Base-by-base conservation (phyloP, 768 basidiomycete genomes). In the Leccinum barrowsii region DNA sequence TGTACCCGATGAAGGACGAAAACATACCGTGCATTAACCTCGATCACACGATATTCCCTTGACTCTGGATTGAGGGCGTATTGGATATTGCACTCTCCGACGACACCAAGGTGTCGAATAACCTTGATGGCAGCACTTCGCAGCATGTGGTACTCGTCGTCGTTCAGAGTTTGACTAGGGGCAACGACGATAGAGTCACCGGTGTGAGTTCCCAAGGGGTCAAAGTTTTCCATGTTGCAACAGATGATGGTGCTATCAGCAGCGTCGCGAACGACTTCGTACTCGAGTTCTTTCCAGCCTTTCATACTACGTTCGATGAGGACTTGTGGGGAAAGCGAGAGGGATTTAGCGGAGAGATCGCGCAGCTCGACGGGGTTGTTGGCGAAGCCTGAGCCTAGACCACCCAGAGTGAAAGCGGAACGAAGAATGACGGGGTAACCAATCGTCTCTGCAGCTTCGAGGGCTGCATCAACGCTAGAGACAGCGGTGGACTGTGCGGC, bases 221-320 rank as follows among this genome's bases (percentile, higher is more conserved):
- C 97, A 63, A 99, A 99, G 77, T 99, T 98, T 77, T 98, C 93
- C 93, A 96, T 96, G 75, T 95, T 95, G 77, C 96, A 98, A 78
- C 95, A 98, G 67, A 98, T 98, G 75, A 99, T 99, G 24, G 95
- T 98, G 79, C 98, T 97, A 76, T 99, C 97, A 51, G 95, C 96
- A 64, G 83, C 94, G 72, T 99, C 97, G 55, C 97, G 90, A 68
- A 98, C 97, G 61, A 99, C n/a, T n/a, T n/a, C n/a, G n/a, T 98
- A 99, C 76, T 99, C 96, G 62, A 98, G 82, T 77, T 99, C 97
- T 73, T 99, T 99, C 97, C 97, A 99, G 30, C 97, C 97, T 76
- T 98, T 98, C 89, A 99, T 91, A 65, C 90, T 92, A 52, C 94
- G 90, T 76, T 98, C 97, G 63, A 99, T 94, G 57, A 99, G 82